Evolutionary conservation across 2,329 filamentous ascomycete genomes (phyloP), one percentile per base, ranked within the genome.

Genomic region (Aspergillus flavus): DNA sequence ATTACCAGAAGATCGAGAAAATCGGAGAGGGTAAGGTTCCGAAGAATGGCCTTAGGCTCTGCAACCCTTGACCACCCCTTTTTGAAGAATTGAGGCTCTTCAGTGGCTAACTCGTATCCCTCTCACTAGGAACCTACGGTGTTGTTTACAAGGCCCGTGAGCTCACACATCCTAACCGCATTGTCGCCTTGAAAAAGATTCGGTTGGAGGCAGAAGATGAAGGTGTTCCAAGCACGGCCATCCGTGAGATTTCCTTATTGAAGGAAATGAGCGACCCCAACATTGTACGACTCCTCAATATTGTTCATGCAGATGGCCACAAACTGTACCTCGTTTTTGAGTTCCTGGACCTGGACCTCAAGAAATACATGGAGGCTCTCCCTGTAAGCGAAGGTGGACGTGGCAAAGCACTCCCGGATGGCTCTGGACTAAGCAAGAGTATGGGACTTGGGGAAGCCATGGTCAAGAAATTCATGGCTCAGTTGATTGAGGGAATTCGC

Each of bases 1-100:
- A 96, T 82, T 97, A 97, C 80, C 92, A 96, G 82, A 96, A 96
- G 83, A 87, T 97, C 75, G 93, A 97, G 83, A 97, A 97, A 85
- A 93, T 97, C 74, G 93, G 93, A 80, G 93, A 97, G 87, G 93
- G 93, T 95, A 82, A 72, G 86, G 78, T 58, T 43, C 50, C 54
- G 43, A 57, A 32, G 16, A 19, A 55, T 53, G 26, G 16, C 39
- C n/a, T 21, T 55, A 34, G 34, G 16, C 52, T n/a, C 21, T 41
- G n/a, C 46, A 46, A 50, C 52, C 57, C 10, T 50, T 56, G 21
- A 26, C 32, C 34, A 12, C 46, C 48, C 32, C 26, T 30, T 30
- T 19, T 50, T 14, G 6, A 23, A 26, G 0, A 55, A 39, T 6
- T 39, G 52, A 41, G 14, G 26, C n/a, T 36, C 11, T 23, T 55